These are phyloP conservation scores for Suillus occidentalis DNA, from an alignment of 768 basidiomycete species.

Conservation along the genomic window DNA sequence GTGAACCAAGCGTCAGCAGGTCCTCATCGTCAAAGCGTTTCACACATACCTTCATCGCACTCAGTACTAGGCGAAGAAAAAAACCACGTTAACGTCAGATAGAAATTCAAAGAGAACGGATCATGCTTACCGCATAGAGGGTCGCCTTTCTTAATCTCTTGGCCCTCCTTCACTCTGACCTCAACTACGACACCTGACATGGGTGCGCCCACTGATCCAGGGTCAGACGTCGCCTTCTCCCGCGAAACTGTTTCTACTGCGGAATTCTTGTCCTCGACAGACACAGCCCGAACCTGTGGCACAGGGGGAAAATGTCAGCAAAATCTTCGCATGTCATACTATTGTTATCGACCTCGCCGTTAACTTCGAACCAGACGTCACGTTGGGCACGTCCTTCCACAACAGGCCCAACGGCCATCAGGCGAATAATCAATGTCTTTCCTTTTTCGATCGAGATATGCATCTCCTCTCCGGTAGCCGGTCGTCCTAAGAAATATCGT, in stretches of 20 bases:
- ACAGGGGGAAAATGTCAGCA: constrained; percentile 16
- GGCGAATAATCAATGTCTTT: constrained; percentile 93
- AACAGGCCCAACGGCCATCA: constrained; percentile 94
- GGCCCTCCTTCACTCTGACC: constrained; percentile 95
- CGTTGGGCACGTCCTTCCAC: constrained; percentile 89
- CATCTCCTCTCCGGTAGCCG: constrained; percentile 93
- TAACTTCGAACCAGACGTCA: constrained; percentile 98
- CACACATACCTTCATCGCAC: constrained; percentile 83
- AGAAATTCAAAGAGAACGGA: constrained; percentile 21
- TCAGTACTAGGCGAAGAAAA: constrained; percentile 59
- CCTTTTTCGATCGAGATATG: constrained; percentile 95
- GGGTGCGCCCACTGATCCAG: constrained; percentile 95
- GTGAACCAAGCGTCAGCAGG: constrained; percentile 22
- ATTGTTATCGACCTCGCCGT: constrained; percentile 71
- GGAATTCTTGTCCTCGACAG: constrained; percentile 95
- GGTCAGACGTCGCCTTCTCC: constrained; percentile 91
- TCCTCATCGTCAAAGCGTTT: not conserved
- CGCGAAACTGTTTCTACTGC: constrained; percentile 93
- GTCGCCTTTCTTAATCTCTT: constrained; percentile 98
- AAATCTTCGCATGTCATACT: constrained; percentile 15
- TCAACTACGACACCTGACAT: constrained; percentile 99
- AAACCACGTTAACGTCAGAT: constrained; percentile 13
- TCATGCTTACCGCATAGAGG: constrained; percentile 75
- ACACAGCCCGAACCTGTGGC: constrained; percentile 83
- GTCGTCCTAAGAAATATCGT: constrained; percentile 94